phyloP scores from a whole-genome alignment of 768 basidiomycete species.

The Trametes cinnabarina region DNA sequence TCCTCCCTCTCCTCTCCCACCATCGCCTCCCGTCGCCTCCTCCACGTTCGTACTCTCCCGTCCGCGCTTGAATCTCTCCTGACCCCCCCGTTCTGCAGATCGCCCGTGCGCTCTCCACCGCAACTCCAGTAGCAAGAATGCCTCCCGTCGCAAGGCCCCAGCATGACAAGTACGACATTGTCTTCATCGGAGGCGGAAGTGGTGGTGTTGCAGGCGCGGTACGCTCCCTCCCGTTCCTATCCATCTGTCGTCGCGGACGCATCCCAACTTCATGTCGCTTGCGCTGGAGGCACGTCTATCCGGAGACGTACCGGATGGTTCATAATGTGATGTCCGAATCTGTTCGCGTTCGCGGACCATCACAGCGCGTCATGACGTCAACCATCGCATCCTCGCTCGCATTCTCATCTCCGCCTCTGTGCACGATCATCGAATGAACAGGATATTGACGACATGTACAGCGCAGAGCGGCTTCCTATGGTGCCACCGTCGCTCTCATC shows the following conservation, averaged over 20 bases:
- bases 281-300: too few relatives aligned
- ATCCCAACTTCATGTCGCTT: too few relatives aligned
- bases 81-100: background rate
- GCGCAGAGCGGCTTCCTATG: conserved; percentile 90
- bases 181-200: conserved; percentile 91
- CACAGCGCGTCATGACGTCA: background rate
- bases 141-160: conserved; percentile 68
- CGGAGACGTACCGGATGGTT: too few relatives aligned
- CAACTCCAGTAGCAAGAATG: conserved; percentile 47
- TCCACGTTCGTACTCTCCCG: conserved; percentile 6
- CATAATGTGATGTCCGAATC: too few relatives aligned
- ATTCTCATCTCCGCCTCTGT: too few relatives aligned
- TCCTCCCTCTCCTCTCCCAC: conserved; percentile 1
- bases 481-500: conserved; percentile 89
- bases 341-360: background rate
- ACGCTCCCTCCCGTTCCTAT: conserved; percentile 29
- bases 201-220: conserved; percentile 90
- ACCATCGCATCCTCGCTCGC: background rate
- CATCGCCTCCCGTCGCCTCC: conserved; percentile 17
- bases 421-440: background rate
- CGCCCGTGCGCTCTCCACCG: conserved; percentile 13
- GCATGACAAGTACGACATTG: conserved; percentile 72
- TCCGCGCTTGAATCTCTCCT: background rate
- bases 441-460: conserved; percentile 32
- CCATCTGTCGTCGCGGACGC: too few relatives aligned